A percentile compares a stretch with the other conserved stretches of the same genome.
phyloP scores from a whole-genome alignment of 1,284 basidiomycete genomes.

The Marasmius sp. region DNA sequence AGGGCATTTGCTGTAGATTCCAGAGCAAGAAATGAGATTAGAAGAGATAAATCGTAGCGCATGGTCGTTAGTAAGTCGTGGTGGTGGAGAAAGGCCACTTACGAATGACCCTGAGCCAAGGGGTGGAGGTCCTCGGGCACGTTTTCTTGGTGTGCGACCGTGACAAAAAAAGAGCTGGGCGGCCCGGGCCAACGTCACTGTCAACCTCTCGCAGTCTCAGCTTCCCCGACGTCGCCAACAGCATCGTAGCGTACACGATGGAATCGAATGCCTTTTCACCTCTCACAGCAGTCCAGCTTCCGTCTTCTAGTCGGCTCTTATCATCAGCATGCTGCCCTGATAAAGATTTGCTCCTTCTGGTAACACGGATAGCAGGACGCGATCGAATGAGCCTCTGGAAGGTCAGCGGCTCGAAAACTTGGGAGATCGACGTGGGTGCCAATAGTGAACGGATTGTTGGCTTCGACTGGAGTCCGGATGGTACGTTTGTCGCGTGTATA shows the following conservation, averaged over 20 bases:
- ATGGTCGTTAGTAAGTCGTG: constrained; percentile 7
- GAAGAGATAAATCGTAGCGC: constrained; percentile 6
- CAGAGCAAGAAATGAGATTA: neutral
- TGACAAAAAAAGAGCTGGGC: neutral
- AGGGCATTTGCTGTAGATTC: neutral
- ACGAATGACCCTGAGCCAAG: neutral
- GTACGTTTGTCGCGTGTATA: constrained; percentile 36
- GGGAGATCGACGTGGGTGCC: constrained; percentile 68
- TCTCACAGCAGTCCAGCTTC: constrained; percentile 57
- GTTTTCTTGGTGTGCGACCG: neutral
- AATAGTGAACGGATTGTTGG: constrained; percentile 51
- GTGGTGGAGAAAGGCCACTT: neutral
- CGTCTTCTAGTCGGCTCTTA: constrained; percentile 56
- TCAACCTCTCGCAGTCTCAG: neutral
- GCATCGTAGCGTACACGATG: constrained; percentile 26
- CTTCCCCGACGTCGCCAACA: neutral
- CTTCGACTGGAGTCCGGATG: constrained; percentile 79
- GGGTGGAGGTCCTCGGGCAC: neutral
- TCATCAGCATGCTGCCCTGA: constrained; percentile 76
- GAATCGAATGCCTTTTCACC: constrained; percentile 50
- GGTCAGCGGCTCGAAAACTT: constrained; percentile 73
- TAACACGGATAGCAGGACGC: constrained; percentile 62
- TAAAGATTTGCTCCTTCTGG: constrained; percentile 73
- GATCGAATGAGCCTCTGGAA: constrained; percentile 79
- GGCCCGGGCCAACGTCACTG: neutral